Evolutionary conservation across 2,329 filamentous ascomycete species (phyloP), one percentile per base, ranked within the genome.

Genomic region (Colletotrichum noveboracense): DNA sequence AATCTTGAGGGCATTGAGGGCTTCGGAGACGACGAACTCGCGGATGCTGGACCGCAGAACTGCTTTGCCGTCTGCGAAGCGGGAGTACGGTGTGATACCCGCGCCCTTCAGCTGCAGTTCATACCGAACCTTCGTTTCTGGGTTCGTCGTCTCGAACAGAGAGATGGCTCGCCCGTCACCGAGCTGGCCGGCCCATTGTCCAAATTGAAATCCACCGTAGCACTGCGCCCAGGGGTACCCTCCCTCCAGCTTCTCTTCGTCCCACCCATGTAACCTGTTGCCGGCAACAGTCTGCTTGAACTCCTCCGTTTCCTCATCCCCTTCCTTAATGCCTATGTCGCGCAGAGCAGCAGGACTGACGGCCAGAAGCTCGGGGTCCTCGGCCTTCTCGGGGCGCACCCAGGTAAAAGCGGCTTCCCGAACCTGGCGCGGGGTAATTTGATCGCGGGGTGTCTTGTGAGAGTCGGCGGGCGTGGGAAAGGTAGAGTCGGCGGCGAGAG

Each of bases 201-300:
- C 97, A 82, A 93, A 92, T 81, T 93, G 89, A 81, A 90, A 92
- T 72, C 96, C 96, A 73, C 97, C 97, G 83, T 99, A 99, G 86
- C 97, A 98, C 86, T 99, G 97, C 36, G 97, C 96, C 97, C 97
- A 99, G 0, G 97, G 96, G 83, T 99, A 99, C 58, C 97, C 92
- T 24, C 94, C 94, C 74, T 92, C 87, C 28, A 86, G 83, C 78
- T 88, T 89, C 74, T 92, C 89, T 74, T 94, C 91, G 78, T 95
- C 91, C 91, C 94, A 94, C 66, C 96, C 96, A 71, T 94, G 91
- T 16, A 98, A 90, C 81, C 92, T 93, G 82, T 97, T 98, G 4
- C 97, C 97, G 0, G 94, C 92, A 8, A 97, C 94, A 1, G 95
- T 89, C 75, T 94, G 89, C 77, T 91, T 90, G 83, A 98, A 98